Evolutionary conservation across 1,139 yeast genomes (phyloP), one percentile per base, ranked within the genome.

Genomic region (Taiozyma sp.): DNA sequence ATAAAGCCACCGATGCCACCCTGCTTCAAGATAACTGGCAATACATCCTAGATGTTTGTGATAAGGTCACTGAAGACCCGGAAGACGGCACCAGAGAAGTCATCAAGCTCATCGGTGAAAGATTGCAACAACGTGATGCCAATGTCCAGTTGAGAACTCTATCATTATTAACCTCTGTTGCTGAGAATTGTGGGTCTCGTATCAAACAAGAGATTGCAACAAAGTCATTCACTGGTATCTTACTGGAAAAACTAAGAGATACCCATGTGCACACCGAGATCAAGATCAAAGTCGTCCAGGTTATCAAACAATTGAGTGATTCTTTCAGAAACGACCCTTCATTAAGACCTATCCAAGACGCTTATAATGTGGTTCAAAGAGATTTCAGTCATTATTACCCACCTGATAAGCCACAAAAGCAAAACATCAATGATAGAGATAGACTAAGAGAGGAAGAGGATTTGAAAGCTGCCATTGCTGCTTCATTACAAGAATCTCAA

Each of bases 101-200:
- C 5, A 60, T 69, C 26, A 57, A 60, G 9, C 47, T 62, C 3
- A 68, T 90, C 22, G 73, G 76, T 46, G 67, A 72, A 22, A 75
- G 90, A 48, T 69, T 91, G 45, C 43, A 42, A 1, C 72, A 73
- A 39, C 73, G 78, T 45, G 93, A 88, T 66, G 97, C 96, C 32
- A 93, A 91, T 66, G 85, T 87, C 1, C 81, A 88, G 30, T 71
- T 91, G 49, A 76, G 95, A 59, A 68, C 95, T 0, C 69, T 93
- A 49, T 78, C 96, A 0, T 59, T 93, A 50, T 70, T 88, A 21
- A 77, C 81, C 21, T 85, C 97, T 0, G 68, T 89, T 39, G 96
- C 96, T 1, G 97, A 91, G 67, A 93, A 93, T 66, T 91, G 98
- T 69, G 98, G 98, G 1, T 83, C 96, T 2, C 75, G 90, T 58